Percentiles rank a stretch among this genome's conserved stretches.
Evolutionary conservation across 1,284 basidiomycete genomes (phyloP).

Genomic region (Rhodotorula sp.): DNA sequence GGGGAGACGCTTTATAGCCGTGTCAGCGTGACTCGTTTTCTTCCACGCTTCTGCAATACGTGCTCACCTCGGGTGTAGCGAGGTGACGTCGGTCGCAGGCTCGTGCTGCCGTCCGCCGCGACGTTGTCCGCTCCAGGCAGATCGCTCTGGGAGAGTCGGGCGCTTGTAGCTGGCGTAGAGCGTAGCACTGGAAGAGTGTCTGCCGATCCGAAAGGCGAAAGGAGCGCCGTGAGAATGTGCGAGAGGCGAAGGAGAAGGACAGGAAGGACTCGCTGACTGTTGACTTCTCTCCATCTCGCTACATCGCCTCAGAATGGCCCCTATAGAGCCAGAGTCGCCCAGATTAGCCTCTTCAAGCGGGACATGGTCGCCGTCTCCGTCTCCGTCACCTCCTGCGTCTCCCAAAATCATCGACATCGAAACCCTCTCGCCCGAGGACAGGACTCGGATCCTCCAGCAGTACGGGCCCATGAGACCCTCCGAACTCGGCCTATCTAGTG

Average conservation of each 20-base stretch:
- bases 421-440: constrained; percentile 20
- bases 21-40: no score
- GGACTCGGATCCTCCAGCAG: constrained; percentile 19
- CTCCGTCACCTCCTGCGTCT: constrained; percentile 12
- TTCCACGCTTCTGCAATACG: no score
- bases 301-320: background rate
- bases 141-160: no score
- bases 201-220: background rate
- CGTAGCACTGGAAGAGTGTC: no score
- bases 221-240: background rate
- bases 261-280: background rate
- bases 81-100: no score
- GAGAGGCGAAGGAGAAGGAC: background rate
- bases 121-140: no score
- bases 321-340: background rate
- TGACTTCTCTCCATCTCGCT: background rate
- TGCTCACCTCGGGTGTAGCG: no score
- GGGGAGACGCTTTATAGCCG: no score
- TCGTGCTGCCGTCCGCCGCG: no score
- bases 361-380: background rate
- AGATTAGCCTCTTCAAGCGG: background rate
- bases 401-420: background rate
- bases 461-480: constrained; percentile 14
- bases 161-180: no score
- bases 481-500: constrained; percentile 5